Evolutionary conservation across 345 rosid genomes (phyloP), one percentile per base, ranked within the genome.

Genomic region (Aegle marmelos): DNA sequence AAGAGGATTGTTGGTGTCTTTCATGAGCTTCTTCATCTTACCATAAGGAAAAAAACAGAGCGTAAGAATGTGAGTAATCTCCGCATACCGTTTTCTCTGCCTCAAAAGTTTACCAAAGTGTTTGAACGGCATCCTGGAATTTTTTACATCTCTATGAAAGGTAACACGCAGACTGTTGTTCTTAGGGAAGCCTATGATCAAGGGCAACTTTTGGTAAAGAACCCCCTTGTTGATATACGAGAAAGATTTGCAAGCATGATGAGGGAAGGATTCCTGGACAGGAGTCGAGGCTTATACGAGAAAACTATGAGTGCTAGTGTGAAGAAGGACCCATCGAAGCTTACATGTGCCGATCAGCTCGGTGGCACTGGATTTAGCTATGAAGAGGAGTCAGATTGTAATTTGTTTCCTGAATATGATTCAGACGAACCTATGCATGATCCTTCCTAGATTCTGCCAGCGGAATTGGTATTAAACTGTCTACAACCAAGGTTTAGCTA

Each of bases 111-210:
- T 65, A 92, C 94, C 2, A 94, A 89, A 88, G 93, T 90, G 36
- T 94, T 94, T 74, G 96, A 92, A 83, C 89, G 96, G 1, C 98
- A 92, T 70, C 98, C 98, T 5, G 94, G 93, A 58, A 91, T 94
- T 17, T 94, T 94, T 81, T 90, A 94, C 83, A 88, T 92, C 58
- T 92, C 96, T 27, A 83, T 30, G 82, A 90, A 88, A 77, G 77
- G 85, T 58, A 89, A 87, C 77, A 89, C 94, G 16, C 94, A 91
- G 83, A 93, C 93, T 33, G 88, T 94, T 65, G 83, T 94, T 48
- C 97, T 94, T 45, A 82, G 93, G 82, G 97, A 93, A 85, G 94
- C 91, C 6, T 94, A 91, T 48, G 90, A 90, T 48, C 79, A 82
- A 62, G 85, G 78, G 37, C 70, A 70, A 71, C 94, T 91, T 19